Percentiles rank a stretch among this genome's conserved stretches.
phyloP scores from a whole-genome alignment of 129 eudicot species.

The Chrysanthemum seticuspe region DNA sequence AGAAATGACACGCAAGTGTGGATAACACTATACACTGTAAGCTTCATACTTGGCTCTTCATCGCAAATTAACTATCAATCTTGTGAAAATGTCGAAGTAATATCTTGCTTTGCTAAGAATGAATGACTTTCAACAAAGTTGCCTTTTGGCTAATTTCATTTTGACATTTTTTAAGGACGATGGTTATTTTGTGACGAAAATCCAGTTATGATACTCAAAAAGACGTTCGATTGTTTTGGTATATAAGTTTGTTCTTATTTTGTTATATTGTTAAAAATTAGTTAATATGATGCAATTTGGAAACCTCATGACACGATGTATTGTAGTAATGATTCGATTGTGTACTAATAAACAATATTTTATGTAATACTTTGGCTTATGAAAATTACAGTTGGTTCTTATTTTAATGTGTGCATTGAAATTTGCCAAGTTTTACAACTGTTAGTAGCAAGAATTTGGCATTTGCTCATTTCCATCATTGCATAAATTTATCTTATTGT shows the following conservation, averaged over 20 bases:
- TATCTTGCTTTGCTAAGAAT: conserved; percentile 5
- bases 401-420: background rate
- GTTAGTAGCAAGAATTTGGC: background rate
- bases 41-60: conserved; percentile 20
- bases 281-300: conserved; percentile 3
- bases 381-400: conserved; percentile 41
- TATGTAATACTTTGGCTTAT: conserved; percentile 1
- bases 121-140: conserved; percentile 16
- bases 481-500: no score
- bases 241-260: conserved; percentile 23
- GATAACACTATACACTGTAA: conserved; percentile 22
- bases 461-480: background rate
- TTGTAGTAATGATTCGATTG: conserved; percentile 22
- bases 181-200: conserved; percentile 11
- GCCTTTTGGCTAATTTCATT: conserved; percentile 9
- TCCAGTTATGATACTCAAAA: conserved; percentile 14
- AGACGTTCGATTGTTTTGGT: conserved; percentile 16
- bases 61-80: conserved; percentile 17
- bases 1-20: conserved; percentile 25
- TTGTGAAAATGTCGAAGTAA: conserved; percentile 1
- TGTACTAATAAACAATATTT: conserved; percentile 23
- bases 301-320: conserved; percentile 8
- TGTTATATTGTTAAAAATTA: conserved; percentile 9
- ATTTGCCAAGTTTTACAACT: background rate
- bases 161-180: conserved; percentile 3